Percentiles rank a stretch among this genome's conserved stretches.
These are phyloP conservation scores for Chenopodium berlandieri DNA, from an alignment of 148 eudicot genomes.

Conservation along the genomic window DNA sequence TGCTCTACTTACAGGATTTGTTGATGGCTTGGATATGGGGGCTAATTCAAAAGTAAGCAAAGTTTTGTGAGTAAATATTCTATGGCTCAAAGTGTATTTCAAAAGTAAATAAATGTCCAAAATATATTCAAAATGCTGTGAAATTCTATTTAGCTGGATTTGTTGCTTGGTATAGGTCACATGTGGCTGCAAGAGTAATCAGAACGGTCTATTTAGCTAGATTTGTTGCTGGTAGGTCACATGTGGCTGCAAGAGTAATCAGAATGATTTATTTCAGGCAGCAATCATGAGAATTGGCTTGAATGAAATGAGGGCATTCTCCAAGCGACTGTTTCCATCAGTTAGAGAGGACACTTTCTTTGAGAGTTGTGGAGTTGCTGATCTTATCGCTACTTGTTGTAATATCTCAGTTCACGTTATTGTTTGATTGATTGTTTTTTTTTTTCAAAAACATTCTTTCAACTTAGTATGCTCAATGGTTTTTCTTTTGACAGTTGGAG, in stretches of 20 bases:
- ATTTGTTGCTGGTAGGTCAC: background rate
- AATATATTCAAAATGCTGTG: background rate
- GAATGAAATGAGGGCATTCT: slow-evolving; percentile 94
- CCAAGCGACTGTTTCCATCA: slow-evolving; percentile 80
- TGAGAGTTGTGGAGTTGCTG: slow-evolving; percentile 98
- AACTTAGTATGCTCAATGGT: background rate
- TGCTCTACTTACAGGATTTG: slow-evolving; percentile 57
- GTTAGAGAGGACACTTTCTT: slow-evolving; percentile 84
- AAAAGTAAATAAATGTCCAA: background rate
- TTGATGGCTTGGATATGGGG: slow-evolving; percentile 96
- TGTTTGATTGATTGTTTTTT: background rate
- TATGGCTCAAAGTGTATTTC: background rate
- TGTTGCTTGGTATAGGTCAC: background rate
- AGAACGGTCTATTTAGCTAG: background rate
- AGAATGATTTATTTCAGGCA: slow-evolving; percentile 48
- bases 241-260: background rate
- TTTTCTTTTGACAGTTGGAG: slow-evolving; percentile 64
- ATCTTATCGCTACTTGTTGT: slow-evolving; percentile 95
- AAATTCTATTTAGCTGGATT: background rate
- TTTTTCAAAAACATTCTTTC: background rate
- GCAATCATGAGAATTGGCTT: slow-evolving; percentile 98
- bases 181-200: background rate
- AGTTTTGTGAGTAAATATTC: slow-evolving; percentile 2
- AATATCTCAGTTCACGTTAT: slow-evolving; percentile 31
- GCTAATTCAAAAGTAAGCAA: slow-evolving; percentile 77